Evolutionary conservation across 129 eudicot genomes (phyloP), one percentile per base, ranked within the genome.

Genomic region (Lonicera japonica): DNA sequence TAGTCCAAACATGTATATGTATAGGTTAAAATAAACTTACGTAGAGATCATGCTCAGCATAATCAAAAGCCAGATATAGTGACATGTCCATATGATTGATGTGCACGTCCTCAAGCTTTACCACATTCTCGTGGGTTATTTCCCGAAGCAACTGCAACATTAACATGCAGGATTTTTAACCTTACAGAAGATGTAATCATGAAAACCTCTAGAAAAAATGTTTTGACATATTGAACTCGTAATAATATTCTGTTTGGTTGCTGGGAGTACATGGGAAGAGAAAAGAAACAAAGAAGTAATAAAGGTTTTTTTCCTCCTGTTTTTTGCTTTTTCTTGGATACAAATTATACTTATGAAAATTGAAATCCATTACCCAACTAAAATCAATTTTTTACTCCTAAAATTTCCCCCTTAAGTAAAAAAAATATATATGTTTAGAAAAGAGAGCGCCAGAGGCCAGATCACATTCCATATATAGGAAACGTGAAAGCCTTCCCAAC

Each of bases 61-160:
- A 92, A 71, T 88, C 96, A 79, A 92, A 92, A 62, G 99, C 99
- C 65, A 92, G 82, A 73, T 92, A 92, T 36, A 92, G 89, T 12
- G 99, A 92, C 99, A 92, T 92, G 74, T 92, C 99, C 12, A 82
- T 77, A 61, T 77, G 90, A 79, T 92, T 92, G 75, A 92, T 92
- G 80, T 92, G 99, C 77, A 87, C 99, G 53, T 87, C 88, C 65
- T 77, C 96, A 53, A 92, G 95, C 83, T 88, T 92, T n/a, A 92
- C 96, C 68, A 85, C 95, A 24, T 92, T 92, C 40, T 92, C 96
- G 64, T 88, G 96, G 41, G 83, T 21, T 63, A 92, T 92, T 77
- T 92, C 96, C 60, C 99, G 82, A 62, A 92, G 99, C 83, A 92
- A 78, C 99, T 92, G 90, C 83, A 86, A 41, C 67, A 68, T 29